phyloP scores from a whole-genome alignment of 495 filamentous ascomycete species.

The Penicillium coffeae region DNA sequence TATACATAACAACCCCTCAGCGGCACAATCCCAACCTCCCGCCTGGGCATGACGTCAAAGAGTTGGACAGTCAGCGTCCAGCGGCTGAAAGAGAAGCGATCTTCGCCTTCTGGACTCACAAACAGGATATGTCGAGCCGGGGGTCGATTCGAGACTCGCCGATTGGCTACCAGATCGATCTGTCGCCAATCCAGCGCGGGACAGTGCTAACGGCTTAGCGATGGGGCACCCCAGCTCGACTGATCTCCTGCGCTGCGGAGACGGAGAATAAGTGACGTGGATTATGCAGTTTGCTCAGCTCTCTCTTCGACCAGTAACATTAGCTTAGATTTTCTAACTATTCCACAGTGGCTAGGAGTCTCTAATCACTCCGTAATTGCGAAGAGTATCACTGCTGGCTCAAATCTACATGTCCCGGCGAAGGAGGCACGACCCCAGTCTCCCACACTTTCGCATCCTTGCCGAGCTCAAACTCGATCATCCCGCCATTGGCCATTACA shows the following conservation, averaged over 20 bases:
- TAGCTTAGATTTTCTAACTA: too few species aligned
- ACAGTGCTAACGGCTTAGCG: too few species aligned
- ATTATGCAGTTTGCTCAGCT: too few species aligned
- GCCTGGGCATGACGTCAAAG: slow-evolving; percentile 28
- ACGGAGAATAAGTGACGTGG: too few species aligned
- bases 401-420: slow-evolving; percentile 34
- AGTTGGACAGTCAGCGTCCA: slow-evolving; percentile 21
- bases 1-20: too few species aligned
- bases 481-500: slow-evolving; percentile 59
- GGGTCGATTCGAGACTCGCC: background rate
- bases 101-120: slow-evolving; percentile 1
- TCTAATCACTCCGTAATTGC: too few species aligned
- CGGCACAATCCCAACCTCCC: slow-evolving; percentile 6
- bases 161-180: background rate
- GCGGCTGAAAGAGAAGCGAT: slow-evolving; percentile 17
- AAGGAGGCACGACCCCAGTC: slow-evolving; percentile 55
- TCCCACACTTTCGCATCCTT: slow-evolving; percentile 50
- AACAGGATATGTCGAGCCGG: slow-evolving; percentile 3
- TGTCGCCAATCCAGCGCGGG: too few species aligned
- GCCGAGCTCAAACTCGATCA: slow-evolving; percentile 60
- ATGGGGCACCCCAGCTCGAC: too few species aligned
- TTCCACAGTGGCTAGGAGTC: too few species aligned
- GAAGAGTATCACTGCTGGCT: too few species aligned
- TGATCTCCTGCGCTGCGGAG: too few species aligned
- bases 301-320: too few species aligned